Conservation (phyloP, 306 rosid species). For the Astragalus glycyphyllos region DNA sequence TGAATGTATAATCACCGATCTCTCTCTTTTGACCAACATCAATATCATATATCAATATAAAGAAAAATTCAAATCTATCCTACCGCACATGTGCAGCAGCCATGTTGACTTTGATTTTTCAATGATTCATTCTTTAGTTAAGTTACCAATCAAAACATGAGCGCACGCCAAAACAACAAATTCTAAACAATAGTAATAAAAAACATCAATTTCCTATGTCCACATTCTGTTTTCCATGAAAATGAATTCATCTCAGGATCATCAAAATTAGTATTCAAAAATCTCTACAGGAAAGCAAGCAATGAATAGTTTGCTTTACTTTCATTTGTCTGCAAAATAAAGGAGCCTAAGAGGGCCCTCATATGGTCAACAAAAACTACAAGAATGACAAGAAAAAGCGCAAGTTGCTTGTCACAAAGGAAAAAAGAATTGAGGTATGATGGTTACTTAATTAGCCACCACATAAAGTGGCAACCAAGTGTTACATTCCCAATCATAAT, state of each 20-base stretch:
- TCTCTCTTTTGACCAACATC: conserved; percentile 43
- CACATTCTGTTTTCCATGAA: conserved; percentile 21
- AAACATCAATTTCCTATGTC: neutral
- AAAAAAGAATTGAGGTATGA: conserved; percentile 42
- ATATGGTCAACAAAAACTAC: conserved; percentile 29
- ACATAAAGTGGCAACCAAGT: conserved; percentile 40
- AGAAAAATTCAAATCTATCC: conserved; percentile 39
- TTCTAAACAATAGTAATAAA: conserved; percentile 16
- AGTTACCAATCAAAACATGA: too few relatives aligned
- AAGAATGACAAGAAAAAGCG: conserved; percentile 17
- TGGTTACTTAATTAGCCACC: conserved; percentile 42
- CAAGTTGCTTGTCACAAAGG: conserved; percentile 17
- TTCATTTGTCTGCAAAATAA: conserved; percentile 23
- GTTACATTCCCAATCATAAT: conserved; percentile 19
- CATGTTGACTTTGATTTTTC: conserved; percentile 56
- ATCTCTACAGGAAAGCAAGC: neutral
- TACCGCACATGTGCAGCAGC: conserved; percentile 51
- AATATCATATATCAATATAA: too few relatives aligned
- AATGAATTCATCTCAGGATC: conserved; percentile 21
- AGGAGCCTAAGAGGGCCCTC: conserved; percentile 37
- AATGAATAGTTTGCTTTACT: conserved; percentile 7
- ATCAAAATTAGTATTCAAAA: conserved; percentile 25
- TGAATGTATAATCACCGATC: conserved; percentile 6
- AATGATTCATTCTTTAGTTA: too few relatives aligned
- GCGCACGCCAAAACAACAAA: neutral